phyloP scores from a whole-genome alignment of 495 filamentous ascomycete species.

The Wilcoxina mikolae region DNA sequence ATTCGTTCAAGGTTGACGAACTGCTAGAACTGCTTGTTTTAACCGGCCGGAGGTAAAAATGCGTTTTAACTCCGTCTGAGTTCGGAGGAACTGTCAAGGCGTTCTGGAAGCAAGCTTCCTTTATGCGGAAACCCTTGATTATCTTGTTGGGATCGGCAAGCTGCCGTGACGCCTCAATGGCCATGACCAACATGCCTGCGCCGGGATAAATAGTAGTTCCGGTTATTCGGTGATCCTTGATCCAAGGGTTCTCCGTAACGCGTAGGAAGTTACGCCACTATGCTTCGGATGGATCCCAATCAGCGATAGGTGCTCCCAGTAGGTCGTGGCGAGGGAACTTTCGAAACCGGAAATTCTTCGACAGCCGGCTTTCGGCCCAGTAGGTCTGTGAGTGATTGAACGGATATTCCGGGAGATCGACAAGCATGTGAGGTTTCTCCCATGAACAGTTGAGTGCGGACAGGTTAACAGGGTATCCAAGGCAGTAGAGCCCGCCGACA shows the following conservation, averaged over 20 bases:
- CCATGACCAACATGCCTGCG: slow-evolving; percentile 43
- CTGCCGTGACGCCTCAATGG: slow-evolving; percentile 35
- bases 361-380: slow-evolving; percentile 35
- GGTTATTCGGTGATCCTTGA: slow-evolving; percentile 34
- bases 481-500: slow-evolving; percentile 32
- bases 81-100: slow-evolving; percentile 1
- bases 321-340: slow-evolving; percentile 38
- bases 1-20: neutral
- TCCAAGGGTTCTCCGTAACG: slow-evolving; percentile 39
- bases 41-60: neutral
- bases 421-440: slow-evolving; percentile 9
- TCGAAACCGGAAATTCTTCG: slow-evolving; percentile 36
- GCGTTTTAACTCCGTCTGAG: neutral
- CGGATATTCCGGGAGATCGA: slow-evolving; percentile 37
- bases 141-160: neutral
- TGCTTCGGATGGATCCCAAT: slow-evolving; percentile 36
- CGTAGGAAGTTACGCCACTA: slow-evolving; percentile 42
- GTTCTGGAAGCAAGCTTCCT: slow-evolving; percentile 22
- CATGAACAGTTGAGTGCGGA: neutral
- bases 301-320: slow-evolving; percentile 37
- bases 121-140: neutral
- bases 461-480: slow-evolving; percentile 28
- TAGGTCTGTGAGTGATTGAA: slow-evolving; percentile 32
- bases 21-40: neutral
- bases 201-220: slow-evolving; percentile 41